Base-by-base conservation (phyloP, 495 filamentous ascomycete species). In the Staphylotrichum tortipilum region DNA sequence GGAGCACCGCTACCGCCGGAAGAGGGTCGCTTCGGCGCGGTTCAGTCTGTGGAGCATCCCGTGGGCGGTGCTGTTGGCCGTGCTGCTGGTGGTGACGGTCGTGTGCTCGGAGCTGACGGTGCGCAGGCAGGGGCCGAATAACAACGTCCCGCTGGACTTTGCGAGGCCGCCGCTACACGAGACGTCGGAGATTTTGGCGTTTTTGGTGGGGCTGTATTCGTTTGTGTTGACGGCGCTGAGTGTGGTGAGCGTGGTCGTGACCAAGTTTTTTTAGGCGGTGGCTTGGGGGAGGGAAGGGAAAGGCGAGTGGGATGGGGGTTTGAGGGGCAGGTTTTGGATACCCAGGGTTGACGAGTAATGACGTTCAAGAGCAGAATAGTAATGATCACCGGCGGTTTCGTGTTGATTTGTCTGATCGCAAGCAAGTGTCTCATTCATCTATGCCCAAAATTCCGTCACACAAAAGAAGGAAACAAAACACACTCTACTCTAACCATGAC, bases 101-200 rank as follows among this genome's bases (percentile, higher is more conserved):
- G 51, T 51, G 3, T 58, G 55, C 15, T 30, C 60, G 18, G 61
- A 61, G 53, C 15, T 64, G 53, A 64, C 61, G 6, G 43, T 61
- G 18, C 18, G 26, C 11, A 11, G 57, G 14, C 57, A 63, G 34
- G 60, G 60, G 8, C 54, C 54, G 21, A 29, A 43, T n/a, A 63
- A 63, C 33, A 45, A 60, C 15, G 24, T 40, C 4, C 53, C 58
- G 7, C 28, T 64, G 19, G 61, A 64, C 49, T 64, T 61, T 50
- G 58, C 53, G 1, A 24, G 61, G 22, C 51, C 58, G 17, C 56
- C 58, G 17, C 46, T 64, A 5, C 61, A 57, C 23, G 58, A 64
- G 54, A 64, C 61, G 12, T 37, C 61, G 7, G 61, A 61, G 54
- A 59, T 64, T 37, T 23, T 64, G 45, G 61, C 49, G 0, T 54